Base-by-base conservation (phyloP, 495 filamentous ascomycete species). In the Podospora didyma region DNA sequence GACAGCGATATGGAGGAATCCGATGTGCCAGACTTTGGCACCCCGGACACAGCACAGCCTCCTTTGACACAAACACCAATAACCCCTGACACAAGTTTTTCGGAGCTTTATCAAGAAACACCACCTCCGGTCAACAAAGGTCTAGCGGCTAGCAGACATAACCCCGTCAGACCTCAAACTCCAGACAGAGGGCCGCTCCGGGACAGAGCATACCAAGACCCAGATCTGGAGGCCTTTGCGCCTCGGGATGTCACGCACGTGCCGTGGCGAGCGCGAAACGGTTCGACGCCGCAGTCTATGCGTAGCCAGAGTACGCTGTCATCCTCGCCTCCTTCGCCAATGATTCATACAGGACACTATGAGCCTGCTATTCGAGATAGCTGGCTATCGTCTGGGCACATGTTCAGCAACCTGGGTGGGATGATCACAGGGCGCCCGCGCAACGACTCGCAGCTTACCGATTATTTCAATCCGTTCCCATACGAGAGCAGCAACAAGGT, bases 101-200 rank as follows among this genome's bases (percentile, higher is more conserved):
- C 21, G 2, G 26, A 46, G 1, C 12, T 35, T 1, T 34, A 11
- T 5, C 54, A 41, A 16, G 54, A 54, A 16, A 22, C 45, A n/a
- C 31, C 58, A 46, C 26, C 46, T 2, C 24, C 59, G 2, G n/a
- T 31, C 7, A 31, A 37, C 10, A 22, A 26, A n/a, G 53, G 53
- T 12, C 37, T 46, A 2, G 34, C 41, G 7, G 23, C 48, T 3
- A 59, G 49, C 57, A 34, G 12, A 6, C 56, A 51, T 7, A 48
- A 58, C 4, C 24, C 51, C n/a, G 24, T 45, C 7, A 51, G 54
- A 19, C 60, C 60, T 0, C 46, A 66, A n/a, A 66, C 63, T 11
- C 63, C 58, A 17, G 41, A 37, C 14, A 19, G 35, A 22, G 35
- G 53, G 11, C 46, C 34, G 10, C 3, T 12, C 2, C 0, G 16